These are phyloP conservation scores for Penicillium freii DNA, from an alignment of 2,329 filamentous ascomycete species.

Conservation along the genomic window DNA sequence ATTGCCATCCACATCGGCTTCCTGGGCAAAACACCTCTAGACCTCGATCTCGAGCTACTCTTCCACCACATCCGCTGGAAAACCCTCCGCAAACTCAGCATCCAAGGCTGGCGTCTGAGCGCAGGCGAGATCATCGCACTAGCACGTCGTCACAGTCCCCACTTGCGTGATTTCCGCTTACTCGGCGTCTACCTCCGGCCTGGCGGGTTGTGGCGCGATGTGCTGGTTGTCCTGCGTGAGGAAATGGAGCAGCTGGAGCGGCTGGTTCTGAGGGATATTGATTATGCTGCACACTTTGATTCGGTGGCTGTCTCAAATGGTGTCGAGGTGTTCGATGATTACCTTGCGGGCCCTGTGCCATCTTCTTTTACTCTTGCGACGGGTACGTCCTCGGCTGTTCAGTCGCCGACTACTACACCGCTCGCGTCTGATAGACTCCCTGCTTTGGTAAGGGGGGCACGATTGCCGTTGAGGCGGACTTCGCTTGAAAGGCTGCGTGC, in stretches of 20 bases:
- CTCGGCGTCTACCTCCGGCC: slow-evolving; percentile 61
- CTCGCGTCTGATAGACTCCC: neutral
- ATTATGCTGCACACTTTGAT: slow-evolving; percentile 58
- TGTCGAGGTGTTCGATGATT: slow-evolving; percentile 19
- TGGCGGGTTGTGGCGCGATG: slow-evolving; percentile 60
- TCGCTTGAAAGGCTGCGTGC: slow-evolving; percentile 28
- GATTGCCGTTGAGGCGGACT: slow-evolving; percentile 7
- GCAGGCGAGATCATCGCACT: slow-evolving; percentile 61
- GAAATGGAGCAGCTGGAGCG: slow-evolving; percentile 60
- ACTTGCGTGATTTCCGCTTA: slow-evolving; percentile 59
- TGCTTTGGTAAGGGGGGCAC: slow-evolving; percentile 1
- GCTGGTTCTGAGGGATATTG: slow-evolving; percentile 61
- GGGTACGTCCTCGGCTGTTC: slow-evolving; percentile 8
- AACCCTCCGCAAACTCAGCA: slow-evolving; percentile 61
- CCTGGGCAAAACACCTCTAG: slow-evolving; percentile 56
- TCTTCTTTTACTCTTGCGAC: slow-evolving; percentile 23
- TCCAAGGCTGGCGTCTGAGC: slow-evolving; percentile 63
- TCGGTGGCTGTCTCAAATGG: slow-evolving; percentile 31
- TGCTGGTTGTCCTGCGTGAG: slow-evolving; percentile 56
- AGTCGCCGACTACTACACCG: neutral
- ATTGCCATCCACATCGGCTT: slow-evolving; percentile 65
- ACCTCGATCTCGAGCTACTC: slow-evolving; percentile 57
- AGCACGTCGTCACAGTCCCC: slow-evolving; percentile 55
- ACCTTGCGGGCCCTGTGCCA: neutral
- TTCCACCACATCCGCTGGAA: slow-evolving; percentile 64